Evolutionary conservation across 2,329 filamentous ascomycete genomes (phyloP), one percentile per base, ranked within the genome.

Genomic region (Macroventuria anomochaeta): DNA sequence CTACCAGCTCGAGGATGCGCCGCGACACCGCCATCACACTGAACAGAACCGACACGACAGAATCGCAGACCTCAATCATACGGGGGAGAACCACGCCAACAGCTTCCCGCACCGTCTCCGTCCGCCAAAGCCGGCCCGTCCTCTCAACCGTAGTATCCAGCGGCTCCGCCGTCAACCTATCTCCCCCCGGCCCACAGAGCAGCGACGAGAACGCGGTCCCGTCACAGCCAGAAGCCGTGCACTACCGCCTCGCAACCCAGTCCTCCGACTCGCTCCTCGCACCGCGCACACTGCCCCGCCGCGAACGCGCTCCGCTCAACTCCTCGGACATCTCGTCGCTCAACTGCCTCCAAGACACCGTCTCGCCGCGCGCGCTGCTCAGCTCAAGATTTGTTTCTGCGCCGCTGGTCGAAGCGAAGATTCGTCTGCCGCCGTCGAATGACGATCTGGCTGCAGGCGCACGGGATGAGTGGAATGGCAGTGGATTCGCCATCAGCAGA

Each of bases 311-410:
- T 0, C 69, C 70, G 2, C 61, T 76, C n/a, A 53, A 62, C 32
- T 64, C 72, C 7, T 70, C 73, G 0, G 76, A 78, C 58, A 53
- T 67, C 3, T 68, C 68, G n/a, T 75, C 74, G 1, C 68, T 77
- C 12, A 74, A 71, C 43, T 60, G 69, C 5, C 66, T 77, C 4
- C 71, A 77, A 60, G 70, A 76, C 28, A 68, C 75, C 5, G 75
- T 76, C 5, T 72, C 71, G 7, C 67, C 72, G 0, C 60, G 55
- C 18, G 67, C 67, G 3, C 58, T 75, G 3, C 63, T 75, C 34
- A 69, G 64, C 37, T 73, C 71, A 3, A 67, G 66, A 37, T 75
- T 74, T 54, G 69, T 76, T 25, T 73, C 72, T 11, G 69, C 73
- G 6, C 74, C 73, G 12, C 62, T 74, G 5, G 59, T 75, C 18